These are phyloP conservation scores for Ascochyta koolunga DNA, from an alignment of 2,329 filamentous ascomycete species.

Conservation along the genomic window DNA sequence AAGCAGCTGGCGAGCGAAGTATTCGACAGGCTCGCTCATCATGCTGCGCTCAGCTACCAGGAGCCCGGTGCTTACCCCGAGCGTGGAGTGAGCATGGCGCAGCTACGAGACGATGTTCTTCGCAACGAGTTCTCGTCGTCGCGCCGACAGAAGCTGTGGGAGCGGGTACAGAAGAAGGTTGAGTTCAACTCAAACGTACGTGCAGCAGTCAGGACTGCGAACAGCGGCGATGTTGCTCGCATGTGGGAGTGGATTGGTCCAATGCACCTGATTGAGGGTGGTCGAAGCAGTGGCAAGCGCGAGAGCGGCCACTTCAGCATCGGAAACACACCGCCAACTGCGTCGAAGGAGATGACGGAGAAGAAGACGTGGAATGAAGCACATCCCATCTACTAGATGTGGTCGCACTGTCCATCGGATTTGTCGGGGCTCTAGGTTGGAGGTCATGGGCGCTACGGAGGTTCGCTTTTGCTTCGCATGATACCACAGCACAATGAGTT, in stretches of 20 bases:
- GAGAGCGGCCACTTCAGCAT: conserved; percentile 43
- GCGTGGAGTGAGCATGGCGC: conserved; percentile 82
- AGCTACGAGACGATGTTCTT: conserved; percentile 89
- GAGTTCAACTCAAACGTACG: conserved; percentile 94
- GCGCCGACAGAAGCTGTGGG: conserved; percentile 83
- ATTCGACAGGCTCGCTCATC: conserved; percentile 78
- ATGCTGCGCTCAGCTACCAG: conserved; percentile 78
- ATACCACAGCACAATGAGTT: conserved; percentile 36
- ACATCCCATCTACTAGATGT: conserved; percentile 52
- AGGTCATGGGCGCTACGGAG: conserved; percentile 5
- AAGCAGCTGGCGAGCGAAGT: conserved; percentile 84
- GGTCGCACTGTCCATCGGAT: conserved; percentile 1
- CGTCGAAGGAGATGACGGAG: conserved; percentile 40
- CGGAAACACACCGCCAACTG: conserved; percentile 42
- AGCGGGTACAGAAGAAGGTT: conserved; percentile 79
- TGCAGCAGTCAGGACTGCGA: conserved; percentile 70
- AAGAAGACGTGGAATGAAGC: conserved; percentile 55
- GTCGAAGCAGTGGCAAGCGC: conserved; percentile 36
- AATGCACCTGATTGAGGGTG: conserved; percentile 56
- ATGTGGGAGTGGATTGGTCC: conserved; percentile 74
- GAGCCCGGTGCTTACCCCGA: conserved; percentile 70
- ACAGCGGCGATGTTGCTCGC: conserved; percentile 61
- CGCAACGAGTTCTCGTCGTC: conserved; percentile 77
- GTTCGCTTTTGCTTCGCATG: conserved; percentile 25
- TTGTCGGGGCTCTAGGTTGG: conserved; percentile 12